Percentiles rank a stretch among this genome's conserved stretches.
Evolutionary conservation across 768 basidiomycete genomes (phyloP).

Genomic region (Obba rivulosa): DNA sequence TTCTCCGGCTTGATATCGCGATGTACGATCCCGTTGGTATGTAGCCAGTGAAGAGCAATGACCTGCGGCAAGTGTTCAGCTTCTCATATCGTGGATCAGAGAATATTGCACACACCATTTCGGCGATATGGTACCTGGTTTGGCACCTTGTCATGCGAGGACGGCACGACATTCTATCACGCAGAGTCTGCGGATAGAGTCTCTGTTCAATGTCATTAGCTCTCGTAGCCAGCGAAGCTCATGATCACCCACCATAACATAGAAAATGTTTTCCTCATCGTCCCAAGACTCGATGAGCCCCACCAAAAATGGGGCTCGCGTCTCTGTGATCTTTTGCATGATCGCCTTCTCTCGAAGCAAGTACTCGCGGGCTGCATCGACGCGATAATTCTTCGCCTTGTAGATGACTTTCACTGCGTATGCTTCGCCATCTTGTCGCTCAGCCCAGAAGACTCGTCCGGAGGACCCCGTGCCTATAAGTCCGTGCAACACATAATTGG

Average conservation of each 20-base stretch:
- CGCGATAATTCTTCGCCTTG: constrained; percentile 11
- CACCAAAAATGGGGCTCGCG: constrained; percentile 7
- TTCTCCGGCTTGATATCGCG: constrained; percentile 94
- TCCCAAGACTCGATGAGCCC: constrained; percentile 16
- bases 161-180: too few relatives aligned
- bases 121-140: too few relatives aligned
- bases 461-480: constrained; percentile 12
- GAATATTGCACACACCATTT: too few relatives aligned
- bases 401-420: constrained; percentile 21
- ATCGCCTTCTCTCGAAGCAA: constrained; percentile 13
- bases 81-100: too few relatives aligned
- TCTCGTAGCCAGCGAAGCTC: neutral
- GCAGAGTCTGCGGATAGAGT: too few relatives aligned
- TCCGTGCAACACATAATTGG: neutral
- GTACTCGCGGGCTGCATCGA: neutral
- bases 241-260: constrained; percentile 20
- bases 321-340: constrained; percentile 10
- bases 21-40: constrained; percentile 87
- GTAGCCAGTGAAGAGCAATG: constrained; percentile 33
- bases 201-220: too few relatives aligned
- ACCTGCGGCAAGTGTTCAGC: too few relatives aligned
- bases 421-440: constrained; percentile 2
- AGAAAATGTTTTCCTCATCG: constrained; percentile 19
- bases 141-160: too few relatives aligned
- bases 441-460: constrained; percentile 17